Conservation (phyloP, 306 rosid genomes). For the Cucurbita argyrosperma region DNA sequence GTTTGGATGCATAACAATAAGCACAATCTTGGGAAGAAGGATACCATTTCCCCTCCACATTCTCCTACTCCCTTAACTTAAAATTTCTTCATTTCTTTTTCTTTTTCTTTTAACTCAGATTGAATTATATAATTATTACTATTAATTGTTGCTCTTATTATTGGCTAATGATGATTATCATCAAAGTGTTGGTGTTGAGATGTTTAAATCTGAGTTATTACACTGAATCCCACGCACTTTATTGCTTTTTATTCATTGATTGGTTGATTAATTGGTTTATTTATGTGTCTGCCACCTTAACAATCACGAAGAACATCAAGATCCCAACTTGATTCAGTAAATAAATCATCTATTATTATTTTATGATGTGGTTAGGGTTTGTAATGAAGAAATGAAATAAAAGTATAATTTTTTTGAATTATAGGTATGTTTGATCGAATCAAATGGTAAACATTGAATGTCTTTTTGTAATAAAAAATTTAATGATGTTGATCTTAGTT, state of each 20-base stretch:
- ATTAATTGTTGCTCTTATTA: background rate
- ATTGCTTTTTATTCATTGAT: no score
- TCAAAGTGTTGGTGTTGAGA: background rate
- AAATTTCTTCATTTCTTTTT: background rate
- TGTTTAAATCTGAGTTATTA: background rate
- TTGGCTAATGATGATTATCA: background rate
- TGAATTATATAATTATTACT: background rate
- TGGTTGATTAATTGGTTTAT: background rate
- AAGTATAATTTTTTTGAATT: no score
- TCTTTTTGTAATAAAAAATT: no score
- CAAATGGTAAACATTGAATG: no score
- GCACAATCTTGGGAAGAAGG: slow-evolving; percentile 14
- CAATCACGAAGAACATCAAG: no score
- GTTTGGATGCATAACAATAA: slow-evolving; percentile 33
- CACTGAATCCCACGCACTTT: background rate
- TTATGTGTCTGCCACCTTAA: background rate
- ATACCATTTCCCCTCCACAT: background rate
- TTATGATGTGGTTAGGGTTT: no score
- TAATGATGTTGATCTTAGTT: no score
- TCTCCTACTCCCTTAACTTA: slow-evolving; percentile 3
- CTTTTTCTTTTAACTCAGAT: background rate
- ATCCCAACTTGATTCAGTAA: no score
- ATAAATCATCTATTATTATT: no score
- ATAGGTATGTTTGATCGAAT: no score
- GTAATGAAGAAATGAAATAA: no score